phyloP scores from a whole-genome alignment of 768 basidiomycete genomes.

The Agaricus blazei region DNA sequence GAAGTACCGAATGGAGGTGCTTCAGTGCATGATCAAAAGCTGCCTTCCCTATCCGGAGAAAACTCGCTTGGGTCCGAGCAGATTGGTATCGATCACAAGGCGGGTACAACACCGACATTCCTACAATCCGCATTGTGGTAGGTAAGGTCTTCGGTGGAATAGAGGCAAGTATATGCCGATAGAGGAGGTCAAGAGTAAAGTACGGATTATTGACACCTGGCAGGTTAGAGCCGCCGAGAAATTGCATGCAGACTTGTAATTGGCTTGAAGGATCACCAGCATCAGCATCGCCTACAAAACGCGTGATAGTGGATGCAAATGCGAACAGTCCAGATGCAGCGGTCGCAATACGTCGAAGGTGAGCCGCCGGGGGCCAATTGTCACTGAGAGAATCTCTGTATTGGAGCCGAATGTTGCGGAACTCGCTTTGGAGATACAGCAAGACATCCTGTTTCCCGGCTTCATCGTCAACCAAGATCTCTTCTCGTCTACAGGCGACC shows the following conservation, averaged over 20 bases:
- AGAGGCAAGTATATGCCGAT: background rate
- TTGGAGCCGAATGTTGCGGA: background rate
- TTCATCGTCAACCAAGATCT: background rate
- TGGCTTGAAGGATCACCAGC: background rate
- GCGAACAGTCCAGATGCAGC: constrained; percentile 1
- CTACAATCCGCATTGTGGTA: background rate
- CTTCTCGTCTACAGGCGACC: background rate
- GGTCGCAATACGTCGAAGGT: background rate
- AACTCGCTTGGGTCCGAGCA: background rate
- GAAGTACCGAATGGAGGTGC: background rate
- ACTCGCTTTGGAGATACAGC: background rate
- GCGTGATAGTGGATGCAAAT: background rate
- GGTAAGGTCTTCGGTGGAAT: background rate
- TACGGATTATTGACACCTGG: background rate
- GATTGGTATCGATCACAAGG: background rate
- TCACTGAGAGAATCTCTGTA: background rate
- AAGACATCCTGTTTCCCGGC: background rate
- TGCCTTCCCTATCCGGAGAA: background rate
- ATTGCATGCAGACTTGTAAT: background rate
- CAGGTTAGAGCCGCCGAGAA: background rate
- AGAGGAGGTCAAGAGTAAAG: background rate
- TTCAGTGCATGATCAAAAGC: background rate
- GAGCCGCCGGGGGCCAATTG: background rate
- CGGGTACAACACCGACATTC: background rate
- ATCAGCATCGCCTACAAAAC: background rate